Base-by-base conservation (phyloP, 2,329 filamentous ascomycete species). In the Fusarium neocosmosporiellum region DNA sequence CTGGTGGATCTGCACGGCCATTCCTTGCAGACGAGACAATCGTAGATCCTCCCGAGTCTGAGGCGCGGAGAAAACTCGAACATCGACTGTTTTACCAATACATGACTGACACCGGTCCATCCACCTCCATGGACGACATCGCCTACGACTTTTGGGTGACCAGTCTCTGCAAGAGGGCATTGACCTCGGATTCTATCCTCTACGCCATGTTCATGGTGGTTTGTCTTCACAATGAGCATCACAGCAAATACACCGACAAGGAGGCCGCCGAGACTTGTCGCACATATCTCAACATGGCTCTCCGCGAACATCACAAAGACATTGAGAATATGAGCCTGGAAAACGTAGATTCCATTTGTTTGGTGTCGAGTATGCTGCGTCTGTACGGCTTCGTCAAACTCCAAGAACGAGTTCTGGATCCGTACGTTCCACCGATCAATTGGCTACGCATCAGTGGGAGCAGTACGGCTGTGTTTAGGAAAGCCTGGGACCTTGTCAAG, bases 391-490 rank as follows among this genome's bases (percentile, higher is more conserved):
- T 67, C 13, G 54, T 67, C 9, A 50, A 58, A 37, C 65, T 77
- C 1, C 74, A 76, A 10, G 60, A 71, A 34, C 72, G 74, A 9
- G 14, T 39, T 2, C 65, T 72, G 9, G 18, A 48, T 6, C 72
- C 74, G 11, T 77, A 77, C n/a, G 41, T 53, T 10, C 72, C 74
- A 1, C 75, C 75, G 9, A 33, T 67, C 2, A 61, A 75, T 33
- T 77, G 75, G 75, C 41, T 76, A 34, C 72, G 74, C 59, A 72
- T 73, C 58, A 68, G 50, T 0, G 65, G 66, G n/a, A 67, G 69
- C 36, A 76, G 72, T 53, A 65, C 55, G 22, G 58, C 64, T n/a
- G 59, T 76, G 9, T 77, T 70, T 29, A 60, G 63, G 13, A 63
- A 61, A 7, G 67, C 70, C 5, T 60, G 61, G 39, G 65, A 66